Conservation (phyloP, 305 asterid genomes). For the Fraxinus velutina region DNA sequence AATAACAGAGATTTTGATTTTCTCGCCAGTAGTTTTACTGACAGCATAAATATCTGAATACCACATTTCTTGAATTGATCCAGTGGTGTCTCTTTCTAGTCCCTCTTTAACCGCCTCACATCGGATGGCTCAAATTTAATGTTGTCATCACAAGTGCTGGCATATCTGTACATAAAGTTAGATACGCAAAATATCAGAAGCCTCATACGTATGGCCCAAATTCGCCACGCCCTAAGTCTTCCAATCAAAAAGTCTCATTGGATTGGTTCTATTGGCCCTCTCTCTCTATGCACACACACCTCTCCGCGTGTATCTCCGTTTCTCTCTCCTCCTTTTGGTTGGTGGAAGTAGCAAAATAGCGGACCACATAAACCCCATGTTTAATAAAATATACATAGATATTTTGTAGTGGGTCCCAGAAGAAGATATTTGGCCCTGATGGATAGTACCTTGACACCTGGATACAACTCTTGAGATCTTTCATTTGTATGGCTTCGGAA, state of each 20-base stretch:
- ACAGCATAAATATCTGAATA: not conserved
- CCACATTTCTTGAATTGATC: not conserved
- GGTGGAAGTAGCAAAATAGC: not conserved
- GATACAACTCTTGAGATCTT: not conserved
- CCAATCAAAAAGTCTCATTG: not conserved
- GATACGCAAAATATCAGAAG: conserved; percentile 3
- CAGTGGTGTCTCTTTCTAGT: not conserved
- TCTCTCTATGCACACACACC: not conserved
- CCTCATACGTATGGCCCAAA: not conserved
- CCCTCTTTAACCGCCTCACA: not conserved
- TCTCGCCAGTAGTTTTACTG: not conserved
- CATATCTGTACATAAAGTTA: not conserved
- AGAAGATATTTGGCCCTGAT: conserved; percentile 5
- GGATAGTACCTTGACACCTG: not conserved
- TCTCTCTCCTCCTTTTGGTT: not conserved
- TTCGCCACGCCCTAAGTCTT: not conserved
- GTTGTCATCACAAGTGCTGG: not conserved
- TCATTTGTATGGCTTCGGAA: not conserved
- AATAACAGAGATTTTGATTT: not conserved
- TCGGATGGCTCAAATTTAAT: not conserved
- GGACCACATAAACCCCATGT: not conserved
- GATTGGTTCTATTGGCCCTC: not conserved
- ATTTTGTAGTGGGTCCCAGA: not conserved
- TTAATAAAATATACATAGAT: not conserved
- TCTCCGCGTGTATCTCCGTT: not conserved